These are phyloP conservation scores for Plasmodium fragile DNA, from an alignment of 169 alveolate genomes.

Conservation along the genomic window DNA sequence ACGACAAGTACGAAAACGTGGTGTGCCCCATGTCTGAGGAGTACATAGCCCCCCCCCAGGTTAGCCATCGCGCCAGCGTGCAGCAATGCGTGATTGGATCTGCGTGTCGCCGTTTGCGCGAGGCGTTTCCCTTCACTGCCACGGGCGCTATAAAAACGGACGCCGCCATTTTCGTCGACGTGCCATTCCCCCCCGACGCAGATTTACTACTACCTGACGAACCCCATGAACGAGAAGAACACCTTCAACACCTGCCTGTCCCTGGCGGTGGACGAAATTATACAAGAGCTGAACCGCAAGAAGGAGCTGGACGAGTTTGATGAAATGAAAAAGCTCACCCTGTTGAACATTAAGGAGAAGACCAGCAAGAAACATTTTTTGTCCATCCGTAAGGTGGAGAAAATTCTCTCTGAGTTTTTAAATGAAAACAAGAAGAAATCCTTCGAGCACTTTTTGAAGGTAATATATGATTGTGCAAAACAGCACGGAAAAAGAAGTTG, in stretches of 20 bases:
- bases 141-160: background rate
- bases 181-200: background rate
- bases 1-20: conserved; percentile 36
- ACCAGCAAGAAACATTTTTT: conserved; percentile 47
- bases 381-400: conserved; percentile 59
- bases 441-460: conserved; percentile 65
- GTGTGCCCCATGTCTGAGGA: conserved; percentile 21
- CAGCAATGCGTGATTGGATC: background rate
- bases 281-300: conserved; percentile 43
- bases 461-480: background rate
- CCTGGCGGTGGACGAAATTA: conserved; percentile 63
- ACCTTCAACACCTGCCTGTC: conserved; percentile 59
- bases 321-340: conserved; percentile 34
- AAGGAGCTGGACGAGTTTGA: conserved; percentile 50
- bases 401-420: conserved; percentile 57
- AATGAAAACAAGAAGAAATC: conserved; percentile 59
- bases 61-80: background rate
- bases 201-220: conserved; percentile 48
- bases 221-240: conserved; percentile 48
- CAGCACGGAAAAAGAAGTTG: background rate
- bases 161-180: background rate
- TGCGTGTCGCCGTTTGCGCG: background rate
- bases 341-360: conserved; percentile 46
- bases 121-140: background rate
- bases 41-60: conserved; percentile 66